Evolutionary conservation across 768 basidiomycete genomes (phyloP), one percentile per base, ranked within the genome.

Genomic region (Lentinula raphanica): DNA sequence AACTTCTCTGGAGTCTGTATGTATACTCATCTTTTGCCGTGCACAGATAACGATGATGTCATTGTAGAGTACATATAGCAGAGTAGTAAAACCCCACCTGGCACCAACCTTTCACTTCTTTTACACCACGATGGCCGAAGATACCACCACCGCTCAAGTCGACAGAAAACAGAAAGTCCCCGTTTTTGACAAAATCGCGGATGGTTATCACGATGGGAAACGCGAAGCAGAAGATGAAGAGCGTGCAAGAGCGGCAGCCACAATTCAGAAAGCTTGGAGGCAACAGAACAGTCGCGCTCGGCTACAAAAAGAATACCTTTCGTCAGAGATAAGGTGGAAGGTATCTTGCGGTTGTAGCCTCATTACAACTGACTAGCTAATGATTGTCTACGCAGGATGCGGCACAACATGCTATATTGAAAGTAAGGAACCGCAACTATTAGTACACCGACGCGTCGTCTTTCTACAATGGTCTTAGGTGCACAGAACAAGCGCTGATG

Each of bases 161-260:
- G 3, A 76, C 77, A 12, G 76, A 75, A 0, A 67, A 59, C 6
- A 64, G 65, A 48, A 79, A 79, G 25, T 79, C 78, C 58, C 70
- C 67, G 12, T 51, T 68, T 8, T 80, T 77, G 77, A 68, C 74
- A 57, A 67, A 62, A 27, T 66, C 60, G 19, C 63, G 67, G 25
- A 44, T 44, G 54, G 54, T 4, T 56, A 44, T 25, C 40, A 56
- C 19, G 28, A 56, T 28, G 54, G 40, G n/a, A 42, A 56, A 45
- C 42, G 31, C 29, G 54, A 56, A 29, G 54, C 39, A 31, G 54
- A 56, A 45, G 19, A 57, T 8, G 45, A 57, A 49, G 36, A 49
- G 35, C 49, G 50, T 40, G 46, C 27, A 25, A 49, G 19, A 6
- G 49, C 57, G 2, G 54, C 57, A 2, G 66, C 66, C 12, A 60